Conservation (phyloP, 371 early-diverging fungal genomes). For the Mucor piriformis region DNA sequence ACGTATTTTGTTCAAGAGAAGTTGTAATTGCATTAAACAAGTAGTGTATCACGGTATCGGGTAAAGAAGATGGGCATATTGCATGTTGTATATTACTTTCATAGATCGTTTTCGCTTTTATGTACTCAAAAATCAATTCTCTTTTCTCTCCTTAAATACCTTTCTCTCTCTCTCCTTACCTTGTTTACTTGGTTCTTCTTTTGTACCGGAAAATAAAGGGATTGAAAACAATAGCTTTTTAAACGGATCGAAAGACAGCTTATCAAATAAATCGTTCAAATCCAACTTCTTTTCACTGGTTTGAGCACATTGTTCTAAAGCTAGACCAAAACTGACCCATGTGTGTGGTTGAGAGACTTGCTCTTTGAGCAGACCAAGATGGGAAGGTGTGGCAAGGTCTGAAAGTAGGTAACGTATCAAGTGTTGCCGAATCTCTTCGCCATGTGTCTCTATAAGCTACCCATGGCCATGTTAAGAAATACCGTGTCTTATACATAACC, state of each 20-base stretch:
- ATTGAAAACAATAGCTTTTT: conserved; percentile 50
- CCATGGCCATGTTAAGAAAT: too few species aligned
- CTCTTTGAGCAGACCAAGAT: conserved; percentile 53
- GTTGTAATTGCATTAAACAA: conserved; percentile 13
- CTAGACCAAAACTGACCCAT: conserved; percentile 50
- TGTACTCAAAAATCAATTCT: neutral
- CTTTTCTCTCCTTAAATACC: neutral
- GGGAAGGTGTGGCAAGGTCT: conserved; percentile 38
- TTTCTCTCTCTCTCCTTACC: neutral
- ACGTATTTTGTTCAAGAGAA: conserved; percentile 12
- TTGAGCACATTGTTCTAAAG: conserved; percentile 45
- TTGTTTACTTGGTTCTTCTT: conserved; percentile 52
- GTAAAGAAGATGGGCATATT: conserved; percentile 6
- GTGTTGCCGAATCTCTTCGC: conserved; percentile 58
- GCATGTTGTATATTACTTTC: conserved; percentile 20
- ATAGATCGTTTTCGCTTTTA: conserved; percentile 29
- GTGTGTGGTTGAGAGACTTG: conserved; percentile 35
- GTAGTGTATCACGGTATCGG: conserved; percentile 26
- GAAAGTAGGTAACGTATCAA: conserved; percentile 56
- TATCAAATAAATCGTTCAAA: conserved; percentile 46
- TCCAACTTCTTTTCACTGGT: conserved; percentile 49
- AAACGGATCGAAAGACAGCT: conserved; percentile 44
- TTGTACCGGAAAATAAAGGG: conserved; percentile 45
- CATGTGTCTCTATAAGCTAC: conserved; percentile 62
- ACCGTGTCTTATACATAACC: too few species aligned